These are phyloP conservation scores for Gautieria morchelliformis DNA, from an alignment of 768 basidiomycete genomes.

Conservation along the genomic window DNA sequence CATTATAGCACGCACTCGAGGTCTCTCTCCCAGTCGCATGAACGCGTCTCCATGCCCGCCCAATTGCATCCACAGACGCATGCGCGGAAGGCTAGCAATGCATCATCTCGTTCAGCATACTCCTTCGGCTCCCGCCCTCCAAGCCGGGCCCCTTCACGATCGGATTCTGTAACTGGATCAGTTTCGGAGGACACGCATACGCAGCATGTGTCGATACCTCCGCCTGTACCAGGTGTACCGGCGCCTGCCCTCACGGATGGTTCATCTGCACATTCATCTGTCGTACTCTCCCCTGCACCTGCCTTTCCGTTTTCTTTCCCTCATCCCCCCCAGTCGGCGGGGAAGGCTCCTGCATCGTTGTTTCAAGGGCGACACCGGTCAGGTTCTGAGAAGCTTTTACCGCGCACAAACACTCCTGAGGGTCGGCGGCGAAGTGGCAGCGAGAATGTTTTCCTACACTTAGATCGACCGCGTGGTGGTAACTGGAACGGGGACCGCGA, in stretches of 20 bases:
- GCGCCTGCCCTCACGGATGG: background rate
- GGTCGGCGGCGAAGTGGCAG: background rate
- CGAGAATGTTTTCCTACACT: background rate
- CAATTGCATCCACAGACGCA: background rate
- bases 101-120: background rate
- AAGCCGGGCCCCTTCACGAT: constrained; percentile 1
- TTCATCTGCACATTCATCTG: constrained; percentile 2
- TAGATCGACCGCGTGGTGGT: background rate
- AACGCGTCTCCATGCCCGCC: background rate
- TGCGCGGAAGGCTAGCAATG: background rate
- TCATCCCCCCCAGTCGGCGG: background rate
- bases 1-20: constrained; percentile 4
- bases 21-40: background rate
- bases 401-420: background rate
- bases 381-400: background rate
- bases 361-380: background rate
- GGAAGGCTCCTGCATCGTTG: background rate
- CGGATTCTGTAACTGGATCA: background rate
- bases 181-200: constrained; percentile 6
- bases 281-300: background rate
- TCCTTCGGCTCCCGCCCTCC: background rate
- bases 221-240: background rate
- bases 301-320: background rate
- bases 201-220: background rate
- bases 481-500: background rate